Conservation (phyloP, 2,329 filamentous ascomycete genomes). For the Nemania diffusa region DNA sequence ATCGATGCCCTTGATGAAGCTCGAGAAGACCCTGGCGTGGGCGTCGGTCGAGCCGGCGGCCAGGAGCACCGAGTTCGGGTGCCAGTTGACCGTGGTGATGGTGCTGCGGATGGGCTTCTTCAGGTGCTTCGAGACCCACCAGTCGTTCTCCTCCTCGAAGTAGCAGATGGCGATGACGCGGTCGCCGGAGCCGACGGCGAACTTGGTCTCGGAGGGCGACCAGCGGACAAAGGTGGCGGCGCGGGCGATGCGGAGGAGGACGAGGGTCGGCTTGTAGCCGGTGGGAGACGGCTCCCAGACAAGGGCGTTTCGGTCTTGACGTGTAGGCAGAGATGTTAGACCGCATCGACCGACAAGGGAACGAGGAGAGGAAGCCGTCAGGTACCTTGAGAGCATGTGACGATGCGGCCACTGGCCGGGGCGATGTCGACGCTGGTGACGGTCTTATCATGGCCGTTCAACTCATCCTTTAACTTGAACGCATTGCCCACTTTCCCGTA, state of each 20-base stretch:
- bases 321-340: conserved; percentile 10
- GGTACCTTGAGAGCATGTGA: conserved; percentile 93
- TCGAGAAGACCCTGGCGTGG: conserved; percentile 92
- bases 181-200: conserved; percentile 95
- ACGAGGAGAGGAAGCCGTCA: conserved; percentile 37
- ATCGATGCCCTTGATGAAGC: conserved; percentile 96
- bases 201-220: conserved; percentile 97
- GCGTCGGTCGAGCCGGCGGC: conserved; percentile 97
- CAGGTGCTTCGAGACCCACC: conserved; percentile 99
- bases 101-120: conserved; percentile 99
- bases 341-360: background rate
- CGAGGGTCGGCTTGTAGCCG: conserved; percentile 96
- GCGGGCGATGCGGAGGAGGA: conserved; percentile 95
- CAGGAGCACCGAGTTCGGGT: conserved; percentile 95
- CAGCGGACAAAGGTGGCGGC: conserved; percentile 97
- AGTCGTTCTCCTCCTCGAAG: conserved; percentile 99
- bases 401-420: conserved; percentile 88
- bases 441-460: conserved; percentile 96
- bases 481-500: conserved; percentile 78
- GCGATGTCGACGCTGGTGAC: conserved; percentile 98
- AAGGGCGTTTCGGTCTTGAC: conserved; percentile 89
- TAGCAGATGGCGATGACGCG: conserved; percentile 97
- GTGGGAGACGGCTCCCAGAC: conserved; percentile 95
- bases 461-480: conserved; percentile 88
- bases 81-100: conserved; percentile 94